Conservation (phyloP, 805 yeast species). For the Cyberlindnera petersonii region DNA sequence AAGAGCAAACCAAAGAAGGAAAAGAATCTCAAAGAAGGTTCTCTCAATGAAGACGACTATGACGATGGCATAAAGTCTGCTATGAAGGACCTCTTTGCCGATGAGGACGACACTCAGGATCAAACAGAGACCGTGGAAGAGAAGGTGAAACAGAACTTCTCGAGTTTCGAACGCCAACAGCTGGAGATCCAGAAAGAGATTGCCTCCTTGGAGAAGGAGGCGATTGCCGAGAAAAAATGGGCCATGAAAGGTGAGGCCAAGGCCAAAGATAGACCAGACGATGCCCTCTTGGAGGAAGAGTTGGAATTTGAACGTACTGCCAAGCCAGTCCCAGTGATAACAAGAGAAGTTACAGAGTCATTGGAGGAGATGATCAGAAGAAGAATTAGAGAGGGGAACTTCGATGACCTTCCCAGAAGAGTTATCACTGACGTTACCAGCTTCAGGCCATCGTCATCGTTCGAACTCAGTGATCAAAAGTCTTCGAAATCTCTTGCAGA, state of each 20-base stretch:
- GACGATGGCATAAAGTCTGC: constrained; percentile 59
- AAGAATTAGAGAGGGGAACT: constrained; percentile 69
- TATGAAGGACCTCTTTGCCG: constrained; percentile 32
- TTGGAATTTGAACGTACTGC: constrained; percentile 90
- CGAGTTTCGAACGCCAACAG: constrained; percentile 84
- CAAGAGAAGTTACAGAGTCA: constrained; percentile 80
- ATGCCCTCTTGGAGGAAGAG: constrained; percentile 77
- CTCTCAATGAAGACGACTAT: constrained; percentile 55
- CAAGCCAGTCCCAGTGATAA: constrained; percentile 93
- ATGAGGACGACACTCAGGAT: constrained; percentile 44
- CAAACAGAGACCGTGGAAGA: constrained; percentile 34
- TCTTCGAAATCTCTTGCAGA: constrained; percentile 88
- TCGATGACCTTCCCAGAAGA: constrained; percentile 81
- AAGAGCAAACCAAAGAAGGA: constrained; percentile 11
- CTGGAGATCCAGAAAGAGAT: constrained; percentile 72
- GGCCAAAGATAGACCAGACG: constrained; percentile 76
- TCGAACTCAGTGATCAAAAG: constrained; percentile 78
- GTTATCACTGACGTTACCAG: constrained; percentile 62
- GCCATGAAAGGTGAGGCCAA: constrained; percentile 89
- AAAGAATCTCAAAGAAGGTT: constrained; percentile 28
- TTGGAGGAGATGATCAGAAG: constrained; percentile 85
- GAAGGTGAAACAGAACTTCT: constrained; percentile 42
- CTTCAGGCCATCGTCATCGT: constrained; percentile 48
- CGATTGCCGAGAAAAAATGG: constrained; percentile 91
- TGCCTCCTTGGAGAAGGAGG: constrained; percentile 73